Evolutionary conservation across 2,329 filamentous ascomycete genomes (phyloP), one percentile per base, ranked within the genome.

Genomic region (Magnaporthiopsis incrustans): DNA sequence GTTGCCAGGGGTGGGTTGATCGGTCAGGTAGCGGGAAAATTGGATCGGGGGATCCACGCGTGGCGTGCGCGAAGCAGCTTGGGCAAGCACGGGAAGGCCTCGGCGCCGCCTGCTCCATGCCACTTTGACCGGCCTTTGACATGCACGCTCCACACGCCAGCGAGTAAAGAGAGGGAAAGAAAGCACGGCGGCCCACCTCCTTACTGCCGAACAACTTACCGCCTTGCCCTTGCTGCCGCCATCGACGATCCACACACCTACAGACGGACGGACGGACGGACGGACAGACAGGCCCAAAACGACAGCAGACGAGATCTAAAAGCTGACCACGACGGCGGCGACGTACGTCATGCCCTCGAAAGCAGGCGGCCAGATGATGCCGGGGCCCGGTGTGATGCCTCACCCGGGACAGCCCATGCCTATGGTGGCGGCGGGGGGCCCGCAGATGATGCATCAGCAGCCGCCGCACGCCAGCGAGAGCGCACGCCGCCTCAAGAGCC

Each of bases 401-500:
- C 57, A 58, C 57, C 57, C 25, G 44, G 44, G 44, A 11, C 44
- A 53, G 44, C 44, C 44, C 44, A n/a, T 53, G 44, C 44, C 44
- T 18, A 53, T 53, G 44, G 44, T 53, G 44, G 44, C 44, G 44
- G 5, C 57, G 27, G 57, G 57, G 65, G 79, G 78, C 30, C 79
- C 75, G 65, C 78, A 80, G 72, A 78, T 81, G 70, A 78, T 80
- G 67, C 73, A 79, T 63, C 77, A 80, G 75, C 74, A 67, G 61
- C 66, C 65, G 60, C 66, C 69, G 64, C 77, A 81, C 68, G 85
- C 85, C 59, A 82, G 81, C 69, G 88, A 91, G 73, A 81, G 86
- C 67, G 87, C 89, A 59, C 92, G 93, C 75, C 87, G 92, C 66
- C 44, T 53, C 44, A 87, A 91, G 69, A 92, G 91, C 72, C 87